Evolutionary conservation across 768 basidiomycete genomes (phyloP).

Genomic region (Pisolithus tinctorius): DNA sequence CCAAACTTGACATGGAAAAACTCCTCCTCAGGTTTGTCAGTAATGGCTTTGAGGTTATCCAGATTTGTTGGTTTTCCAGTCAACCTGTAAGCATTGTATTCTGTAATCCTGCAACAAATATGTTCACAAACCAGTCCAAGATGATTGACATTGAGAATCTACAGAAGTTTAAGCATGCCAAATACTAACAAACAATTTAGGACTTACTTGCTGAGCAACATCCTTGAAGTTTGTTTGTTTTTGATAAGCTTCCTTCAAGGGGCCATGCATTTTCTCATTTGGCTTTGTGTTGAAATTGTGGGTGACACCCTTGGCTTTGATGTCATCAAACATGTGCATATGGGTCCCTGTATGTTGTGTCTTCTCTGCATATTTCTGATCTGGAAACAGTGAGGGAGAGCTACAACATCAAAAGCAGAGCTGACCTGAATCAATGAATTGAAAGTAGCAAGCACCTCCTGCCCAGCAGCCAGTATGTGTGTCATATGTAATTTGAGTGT

Average conservation of each 20-base stretch:
- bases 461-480: constrained; percentile 17
- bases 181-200: not conserved
- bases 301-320: constrained; percentile 4
- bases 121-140: not conserved
- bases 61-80: not conserved
- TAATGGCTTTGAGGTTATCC: no score
- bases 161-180: not conserved
- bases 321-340: no score
- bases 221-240: no score
- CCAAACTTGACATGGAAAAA: no score
- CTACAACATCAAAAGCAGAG: not conserved
- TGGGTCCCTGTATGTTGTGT: no score
- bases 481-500: constrained; percentile 27
- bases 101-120: not conserved
- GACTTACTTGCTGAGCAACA: constrained; percentile 16
- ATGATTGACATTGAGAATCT: not conserved
- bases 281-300: constrained; percentile 26
- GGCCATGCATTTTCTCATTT: constrained; percentile 25
- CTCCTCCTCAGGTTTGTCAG: no score
- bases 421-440: constrained; percentile 19
- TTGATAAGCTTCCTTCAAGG: not conserved
- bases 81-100: not conserved
- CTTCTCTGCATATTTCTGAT: no score
- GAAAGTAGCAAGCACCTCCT: not conserved
- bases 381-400: no score